phyloP scores from a whole-genome alignment of 805 yeast species.

The Lachancea mirantina region DNA sequence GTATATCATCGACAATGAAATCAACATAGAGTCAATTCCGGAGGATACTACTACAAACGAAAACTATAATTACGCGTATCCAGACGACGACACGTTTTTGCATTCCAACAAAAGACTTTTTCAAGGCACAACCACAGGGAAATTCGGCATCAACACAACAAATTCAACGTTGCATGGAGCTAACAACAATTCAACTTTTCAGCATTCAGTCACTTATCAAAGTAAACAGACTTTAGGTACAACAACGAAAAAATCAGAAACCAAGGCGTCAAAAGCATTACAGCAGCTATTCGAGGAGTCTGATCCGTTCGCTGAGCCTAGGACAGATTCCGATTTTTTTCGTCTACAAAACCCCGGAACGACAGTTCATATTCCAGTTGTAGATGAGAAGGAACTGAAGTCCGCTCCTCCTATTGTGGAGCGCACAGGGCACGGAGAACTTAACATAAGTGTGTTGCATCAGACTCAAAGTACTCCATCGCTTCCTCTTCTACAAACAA shows the following conservation, averaged over 20 bases:
- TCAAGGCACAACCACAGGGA: conserved; percentile 29
- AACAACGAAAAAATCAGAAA: conserved; percentile 22
- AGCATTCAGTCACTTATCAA: conserved; percentile 9
- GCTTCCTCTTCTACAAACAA: conserved; percentile 25
- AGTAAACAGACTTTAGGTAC: conserved; percentile 22
- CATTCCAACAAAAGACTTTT: conserved; percentile 21
- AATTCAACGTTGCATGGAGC: conserved; percentile 10
- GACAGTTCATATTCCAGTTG: conserved; percentile 8
- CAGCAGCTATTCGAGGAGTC: conserved; percentile 60
- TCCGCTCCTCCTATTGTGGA: conserved; percentile 5
- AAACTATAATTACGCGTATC: conserved; percentile 27
- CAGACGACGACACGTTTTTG: conserved; percentile 27
- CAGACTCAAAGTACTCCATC: conserved; percentile 27
- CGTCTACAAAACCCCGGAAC: conserved; percentile 16
- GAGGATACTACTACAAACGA: conserved; percentile 24
- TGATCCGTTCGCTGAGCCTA: conserved; percentile 24
- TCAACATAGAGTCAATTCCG: conserved; percentile 36
- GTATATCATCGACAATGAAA: conserved; percentile 65
- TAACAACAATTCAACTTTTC: conserved; percentile 6
- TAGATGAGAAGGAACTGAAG: neutral
- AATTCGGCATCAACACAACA: conserved; percentile 11
- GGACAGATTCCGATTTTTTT: conserved; percentile 12
- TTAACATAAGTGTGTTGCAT: conserved; percentile 11
- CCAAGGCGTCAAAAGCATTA: conserved; percentile 61
- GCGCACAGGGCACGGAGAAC: conserved; percentile 14